A percentile compares a stretch with the other conserved stretches of the same genome.
phyloP scores from a whole-genome alignment of 257 asterid species.

The Nicotiana knightiana region DNA sequence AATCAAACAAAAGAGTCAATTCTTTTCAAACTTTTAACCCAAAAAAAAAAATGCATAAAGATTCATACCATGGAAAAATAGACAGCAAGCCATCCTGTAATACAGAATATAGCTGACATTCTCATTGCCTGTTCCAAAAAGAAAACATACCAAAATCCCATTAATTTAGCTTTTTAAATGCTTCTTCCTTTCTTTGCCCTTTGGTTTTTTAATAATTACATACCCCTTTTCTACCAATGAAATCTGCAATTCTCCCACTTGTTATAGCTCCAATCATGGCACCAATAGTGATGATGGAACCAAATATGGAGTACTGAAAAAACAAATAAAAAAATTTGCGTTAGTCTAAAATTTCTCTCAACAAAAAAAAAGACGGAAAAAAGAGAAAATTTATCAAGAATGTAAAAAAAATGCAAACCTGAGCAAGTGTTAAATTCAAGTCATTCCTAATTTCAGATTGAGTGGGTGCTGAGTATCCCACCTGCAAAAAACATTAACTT shows the following conservation, averaged over 20 bases:
- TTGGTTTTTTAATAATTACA: neutral
- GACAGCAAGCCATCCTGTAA: constrained; percentile 68
- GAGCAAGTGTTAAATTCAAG: constrained; percentile 48
- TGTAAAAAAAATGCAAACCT: constrained; percentile 33
- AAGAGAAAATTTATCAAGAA: no score
- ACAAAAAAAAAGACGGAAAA: neutral
- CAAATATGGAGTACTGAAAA: constrained; percentile 63
- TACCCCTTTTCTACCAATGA: constrained; percentile 80
- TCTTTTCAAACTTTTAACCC: neutral
- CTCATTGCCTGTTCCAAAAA: constrained; percentile 59
- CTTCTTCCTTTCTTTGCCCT: neutral
- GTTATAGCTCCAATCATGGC: constrained; percentile 88
- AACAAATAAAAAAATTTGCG: neutral
- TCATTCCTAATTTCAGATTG: constrained; percentile 70
- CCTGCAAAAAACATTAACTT: constrained; percentile 48
- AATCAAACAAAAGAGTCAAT: neutral
- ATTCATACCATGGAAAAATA: constrained; percentile 47
- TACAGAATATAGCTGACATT: constrained; percentile 61
- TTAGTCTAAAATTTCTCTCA: neutral
- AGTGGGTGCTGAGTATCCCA: constrained; percentile 85
- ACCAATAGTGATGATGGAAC: constrained; percentile 77
- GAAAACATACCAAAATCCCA: neutral
- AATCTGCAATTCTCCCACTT: constrained; percentile 67
- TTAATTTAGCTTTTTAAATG: neutral
- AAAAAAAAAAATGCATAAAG: neutral